Evolutionary conservation across 495 filamentous ascomycete species (phyloP).

Genomic region (Penicillium longicatenatum): DNA sequence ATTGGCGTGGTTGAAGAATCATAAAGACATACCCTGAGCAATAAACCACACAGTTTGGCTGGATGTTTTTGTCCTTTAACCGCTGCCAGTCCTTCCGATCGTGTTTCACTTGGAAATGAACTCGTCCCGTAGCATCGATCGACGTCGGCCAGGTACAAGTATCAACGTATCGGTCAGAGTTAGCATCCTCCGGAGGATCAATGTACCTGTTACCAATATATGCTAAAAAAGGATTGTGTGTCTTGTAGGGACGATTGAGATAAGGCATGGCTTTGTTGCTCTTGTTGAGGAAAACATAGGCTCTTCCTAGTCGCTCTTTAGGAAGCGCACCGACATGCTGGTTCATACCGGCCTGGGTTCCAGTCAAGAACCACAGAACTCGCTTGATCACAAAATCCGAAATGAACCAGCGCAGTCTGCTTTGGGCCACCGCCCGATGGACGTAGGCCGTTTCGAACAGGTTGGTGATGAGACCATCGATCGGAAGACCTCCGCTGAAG

Average conservation of each 20-base stretch:
- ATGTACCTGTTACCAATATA: conserved; percentile 20
- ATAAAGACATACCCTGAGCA: conserved; percentile 10
- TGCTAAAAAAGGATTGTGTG: conserved; percentile 14
- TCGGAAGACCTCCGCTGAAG: conserved; percentile 19
- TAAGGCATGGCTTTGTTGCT: conserved; percentile 24
- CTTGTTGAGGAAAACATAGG: conserved; percentile 23
- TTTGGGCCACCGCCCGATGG: conserved; percentile 17
- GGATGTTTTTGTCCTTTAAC: conserved; percentile 12
- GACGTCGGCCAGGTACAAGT: conserved; percentile 22
- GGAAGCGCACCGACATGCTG: conserved; percentile 20
- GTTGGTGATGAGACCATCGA: conserved; percentile 21
- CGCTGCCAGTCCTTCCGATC: conserved; percentile 20
- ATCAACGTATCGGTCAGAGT: conserved; percentile 16
- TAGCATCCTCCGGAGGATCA: conserved; percentile 20
- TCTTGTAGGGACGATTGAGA: conserved; percentile 20
- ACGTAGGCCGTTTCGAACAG: conserved; percentile 23
- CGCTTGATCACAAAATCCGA: conserved; percentile 21
- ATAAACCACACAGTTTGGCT: conserved; percentile 20
- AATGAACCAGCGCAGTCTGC: conserved; percentile 17
- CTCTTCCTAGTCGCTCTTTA: conserved; percentile 14
- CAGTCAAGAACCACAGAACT: conserved; percentile 19
- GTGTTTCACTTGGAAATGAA: conserved; percentile 16
- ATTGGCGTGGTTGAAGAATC: background rate
- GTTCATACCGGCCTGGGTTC: conserved; percentile 21
- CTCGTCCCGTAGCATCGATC: conserved; percentile 14